Evolutionary conservation across 352 stramenopile species (phyloP), one percentile per base, ranked within the genome.

Genomic region (Phytophthora pseudosyringae): DNA sequence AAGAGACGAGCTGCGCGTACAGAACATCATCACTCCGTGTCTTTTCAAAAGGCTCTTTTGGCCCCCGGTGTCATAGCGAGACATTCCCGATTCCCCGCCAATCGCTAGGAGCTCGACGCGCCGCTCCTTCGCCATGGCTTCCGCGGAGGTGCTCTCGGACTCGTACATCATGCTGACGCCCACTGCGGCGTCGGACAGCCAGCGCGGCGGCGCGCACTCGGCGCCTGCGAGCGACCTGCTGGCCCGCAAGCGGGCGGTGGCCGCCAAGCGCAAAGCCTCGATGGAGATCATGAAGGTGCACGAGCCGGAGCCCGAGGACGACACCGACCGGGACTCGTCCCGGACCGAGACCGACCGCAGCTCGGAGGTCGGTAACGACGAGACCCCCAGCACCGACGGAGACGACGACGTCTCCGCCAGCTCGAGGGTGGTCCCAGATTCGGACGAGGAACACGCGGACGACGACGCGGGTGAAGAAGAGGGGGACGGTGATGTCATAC

Each of bases 131-230:
- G n/a, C n/a, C 41, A 75, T 71, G 69, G 48, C 61, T 41, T 64
- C 51, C 4, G 46, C 46, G 13, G 40, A 67, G 41, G 49, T 48
- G 50, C 50, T 73, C 39, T 54, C 52, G 10, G 41, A 84, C 62
- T 69, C 75, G 51, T 86, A 86, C 67, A 84, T 86, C 63, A 71
- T 67, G 64, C 61, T 86, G n/a, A 86, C 78, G 38, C 78, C 78
- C 49, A 86, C 73, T 32, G 71, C 74, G 26, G 61, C 63, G 12
- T 53, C 53, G 7, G 36, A 51, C 18, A 67, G 60, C 5, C 53
- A 60, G 12, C 50, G 50, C 13, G 38, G 64, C 7, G 29, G 63
- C n/a, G 49, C 63, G 6, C 62, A 59, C 33, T 61, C 71, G 9
- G 66, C 60, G n/a, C 74, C 67, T 0, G 66, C 72, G 29, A 66